A percentile compares a stretch with the other conserved stretches of the same genome.
phyloP scores from a whole-genome alignment of 495 filamentous ascomycete genomes.

The Pyrenopolyporus hunteri region DNA sequence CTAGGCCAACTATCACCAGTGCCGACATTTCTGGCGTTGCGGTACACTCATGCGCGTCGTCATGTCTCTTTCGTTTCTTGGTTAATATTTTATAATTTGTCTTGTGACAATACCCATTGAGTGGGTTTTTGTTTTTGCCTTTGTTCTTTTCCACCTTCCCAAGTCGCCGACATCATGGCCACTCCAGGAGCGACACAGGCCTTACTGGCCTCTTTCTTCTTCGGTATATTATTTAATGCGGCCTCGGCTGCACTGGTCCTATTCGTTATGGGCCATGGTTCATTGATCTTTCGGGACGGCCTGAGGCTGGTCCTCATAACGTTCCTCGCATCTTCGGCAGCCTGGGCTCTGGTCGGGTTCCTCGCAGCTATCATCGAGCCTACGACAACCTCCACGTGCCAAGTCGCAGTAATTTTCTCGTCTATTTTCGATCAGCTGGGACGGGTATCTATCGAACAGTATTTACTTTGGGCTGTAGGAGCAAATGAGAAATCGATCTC shows the following conservation, averaged over 20 bases:
- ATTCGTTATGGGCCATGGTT: constrained; percentile 57
- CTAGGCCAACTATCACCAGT: constrained; percentile 22
- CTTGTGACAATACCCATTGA: constrained; percentile 51
- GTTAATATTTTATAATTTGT: constrained; percentile 36
- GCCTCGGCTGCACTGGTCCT: constrained; percentile 58
- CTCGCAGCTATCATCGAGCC: constrained; percentile 53
- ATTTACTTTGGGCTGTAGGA: constrained; percentile 56
- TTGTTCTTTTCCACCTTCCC: constrained; percentile 30
- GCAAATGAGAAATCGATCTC: constrained; percentile 38
- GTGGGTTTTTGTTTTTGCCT: constrained; percentile 55
- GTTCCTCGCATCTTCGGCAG: constrained; percentile 56
- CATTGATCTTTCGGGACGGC: constrained; percentile 59
- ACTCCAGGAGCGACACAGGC: constrained; percentile 55
- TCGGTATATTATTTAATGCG: constrained; percentile 60
- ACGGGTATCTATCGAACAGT: constrained; percentile 57
- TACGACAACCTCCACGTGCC: constrained; percentile 51
- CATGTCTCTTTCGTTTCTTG: constrained; percentile 45
- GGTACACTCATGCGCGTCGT: constrained; percentile 25
- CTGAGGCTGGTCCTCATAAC: constrained; percentile 67
- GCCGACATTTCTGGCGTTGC: constrained; percentile 31
- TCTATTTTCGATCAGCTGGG: constrained; percentile 60
- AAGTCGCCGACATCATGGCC: constrained; percentile 50
- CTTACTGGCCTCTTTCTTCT: constrained; percentile 60
- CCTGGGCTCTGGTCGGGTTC: constrained; percentile 60
- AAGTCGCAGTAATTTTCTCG: constrained; percentile 55